Percentiles rank a stretch among this genome's conserved stretches.
Evolutionary conservation across 1,284 basidiomycete genomes (phyloP).

Genomic region (Boletellus deceptivus): DNA sequence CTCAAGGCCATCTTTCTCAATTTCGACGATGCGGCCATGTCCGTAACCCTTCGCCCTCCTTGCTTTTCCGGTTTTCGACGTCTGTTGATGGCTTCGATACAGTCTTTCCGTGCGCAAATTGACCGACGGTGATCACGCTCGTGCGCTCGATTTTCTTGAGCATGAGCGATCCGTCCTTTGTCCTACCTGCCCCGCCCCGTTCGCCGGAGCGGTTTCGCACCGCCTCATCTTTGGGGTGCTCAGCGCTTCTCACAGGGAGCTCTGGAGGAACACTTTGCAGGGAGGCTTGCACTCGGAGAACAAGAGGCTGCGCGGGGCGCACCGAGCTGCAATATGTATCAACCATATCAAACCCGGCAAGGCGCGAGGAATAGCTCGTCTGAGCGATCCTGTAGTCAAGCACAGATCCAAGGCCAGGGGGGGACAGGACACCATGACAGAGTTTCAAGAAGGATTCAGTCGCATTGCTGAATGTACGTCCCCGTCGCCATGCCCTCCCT

Average conservation of each 20-base stretch:
- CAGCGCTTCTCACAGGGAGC: constrained; percentile 54
- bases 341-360: constrained; percentile 26
- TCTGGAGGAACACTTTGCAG: constrained; percentile 73
- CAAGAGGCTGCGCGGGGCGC: constrained; percentile 39
- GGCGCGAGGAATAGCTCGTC: constrained; percentile 9
- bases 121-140: constrained; percentile 62
- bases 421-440: constrained; percentile 53
- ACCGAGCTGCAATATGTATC: constrained; percentile 13
- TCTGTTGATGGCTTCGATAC: constrained; percentile 4
- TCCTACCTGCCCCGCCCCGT: constrained; percentile 28
- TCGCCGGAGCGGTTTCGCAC: constrained; percentile 5
- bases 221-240: constrained; percentile 11
- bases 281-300: constrained; percentile 66
- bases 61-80: background rate
- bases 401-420: constrained; percentile 22
- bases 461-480: constrained; percentile 72
- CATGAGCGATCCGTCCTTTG: constrained; percentile 79
- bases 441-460: constrained; percentile 68
- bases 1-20: constrained; percentile 77
- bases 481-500: background rate
- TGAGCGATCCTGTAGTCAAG: constrained; percentile 4
- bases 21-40: constrained; percentile 70
- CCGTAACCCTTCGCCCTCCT: constrained; percentile 24
- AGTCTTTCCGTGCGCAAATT: constrained; percentile 69
- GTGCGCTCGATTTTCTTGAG: constrained; percentile 75